These are phyloP conservation scores for Nigrograna mackinnonii DNA, from an alignment of 2,329 filamentous ascomycete species.

Conservation along the genomic window DNA sequence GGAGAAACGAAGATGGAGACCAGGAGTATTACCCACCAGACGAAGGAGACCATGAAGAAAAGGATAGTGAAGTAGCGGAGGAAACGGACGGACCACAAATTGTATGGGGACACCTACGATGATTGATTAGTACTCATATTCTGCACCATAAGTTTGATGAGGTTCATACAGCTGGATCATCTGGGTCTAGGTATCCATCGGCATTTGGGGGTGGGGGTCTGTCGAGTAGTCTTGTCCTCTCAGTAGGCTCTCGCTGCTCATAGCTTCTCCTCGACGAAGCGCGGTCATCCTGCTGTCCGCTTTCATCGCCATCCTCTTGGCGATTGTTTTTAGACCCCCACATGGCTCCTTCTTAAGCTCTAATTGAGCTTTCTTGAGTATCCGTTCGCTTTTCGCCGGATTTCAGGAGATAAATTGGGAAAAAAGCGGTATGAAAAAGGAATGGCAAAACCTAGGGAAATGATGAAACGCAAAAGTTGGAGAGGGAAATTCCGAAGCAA, in stretches of 20 bases:
- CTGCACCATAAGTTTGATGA: neutral
- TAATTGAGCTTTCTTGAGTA: no score
- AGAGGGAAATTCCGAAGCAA: no score
- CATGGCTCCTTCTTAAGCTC: no score
- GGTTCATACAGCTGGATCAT: conserved; percentile 75
- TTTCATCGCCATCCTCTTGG: conserved; percentile 44
- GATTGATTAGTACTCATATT: neutral
- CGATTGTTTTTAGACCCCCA: conserved; percentile 58
- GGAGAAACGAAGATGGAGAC: conserved; percentile 89
- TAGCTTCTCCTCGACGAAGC: conserved; percentile 31
- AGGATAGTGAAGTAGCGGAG: conserved; percentile 77
- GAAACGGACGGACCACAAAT: conserved; percentile 86
- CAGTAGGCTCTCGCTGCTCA: conserved; percentile 53
- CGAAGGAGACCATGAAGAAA: conserved; percentile 73
- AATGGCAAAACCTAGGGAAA: no score
- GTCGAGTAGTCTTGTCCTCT: conserved; percentile 70
- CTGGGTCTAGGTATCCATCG: conserved; percentile 72
- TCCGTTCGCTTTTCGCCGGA: no score
- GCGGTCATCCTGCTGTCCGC: conserved; percentile 28
- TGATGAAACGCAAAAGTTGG: no score
- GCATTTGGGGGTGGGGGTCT: conserved; percentile 58
- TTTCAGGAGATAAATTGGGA: no score
- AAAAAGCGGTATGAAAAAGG: no score
- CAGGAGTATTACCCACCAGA: conserved; percentile 94
- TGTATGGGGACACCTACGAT: conserved; percentile 78